Evolutionary conservation across 257 asterid genomes (phyloP).

Genomic region (Nemophila menziesii): DNA sequence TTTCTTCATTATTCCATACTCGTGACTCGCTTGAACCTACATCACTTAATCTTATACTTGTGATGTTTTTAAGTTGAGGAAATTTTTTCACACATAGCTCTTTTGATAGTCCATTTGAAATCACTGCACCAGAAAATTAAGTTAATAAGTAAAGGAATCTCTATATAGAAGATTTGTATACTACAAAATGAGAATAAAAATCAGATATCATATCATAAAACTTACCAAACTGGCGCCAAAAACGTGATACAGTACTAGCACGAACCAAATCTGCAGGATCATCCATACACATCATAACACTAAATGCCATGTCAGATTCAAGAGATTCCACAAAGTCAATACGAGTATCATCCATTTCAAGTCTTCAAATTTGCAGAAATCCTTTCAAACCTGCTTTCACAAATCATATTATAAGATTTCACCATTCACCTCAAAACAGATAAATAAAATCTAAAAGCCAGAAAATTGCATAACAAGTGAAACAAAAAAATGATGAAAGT

Average conservation of each 20-base stretch:
- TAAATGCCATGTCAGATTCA: constrained; percentile 24
- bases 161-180: not conserved
- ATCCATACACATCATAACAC: constrained; percentile 21
- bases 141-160: constrained; percentile 3
- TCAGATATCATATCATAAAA: not conserved
- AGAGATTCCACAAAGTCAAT: constrained; percentile 42
- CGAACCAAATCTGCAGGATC: constrained; percentile 27
- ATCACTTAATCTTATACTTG: constrained; percentile 15
- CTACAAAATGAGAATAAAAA: not conserved
- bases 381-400: constrained; percentile 2
- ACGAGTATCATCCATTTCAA: constrained; percentile 23
- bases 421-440: too few species aligned
- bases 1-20: constrained; percentile 26
- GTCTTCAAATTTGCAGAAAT: not conserved
- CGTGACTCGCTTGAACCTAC: constrained; percentile 17
- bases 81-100: constrained; percentile 42
- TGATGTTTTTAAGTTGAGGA: constrained; percentile 48
- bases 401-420: not conserved
- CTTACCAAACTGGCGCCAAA: constrained; percentile 21
- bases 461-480: too few species aligned
- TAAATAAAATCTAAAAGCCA: not conserved
- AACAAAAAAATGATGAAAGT: too few species aligned
- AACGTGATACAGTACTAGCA: constrained; percentile 21
- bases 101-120: constrained; percentile 41
- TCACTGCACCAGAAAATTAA: constrained; percentile 49